A percentile compares a stretch with the other conserved stretches of the same genome.
Conservation (phyloP, 1,284 basidiomycete species). For the Marasmius sp. region DNA sequence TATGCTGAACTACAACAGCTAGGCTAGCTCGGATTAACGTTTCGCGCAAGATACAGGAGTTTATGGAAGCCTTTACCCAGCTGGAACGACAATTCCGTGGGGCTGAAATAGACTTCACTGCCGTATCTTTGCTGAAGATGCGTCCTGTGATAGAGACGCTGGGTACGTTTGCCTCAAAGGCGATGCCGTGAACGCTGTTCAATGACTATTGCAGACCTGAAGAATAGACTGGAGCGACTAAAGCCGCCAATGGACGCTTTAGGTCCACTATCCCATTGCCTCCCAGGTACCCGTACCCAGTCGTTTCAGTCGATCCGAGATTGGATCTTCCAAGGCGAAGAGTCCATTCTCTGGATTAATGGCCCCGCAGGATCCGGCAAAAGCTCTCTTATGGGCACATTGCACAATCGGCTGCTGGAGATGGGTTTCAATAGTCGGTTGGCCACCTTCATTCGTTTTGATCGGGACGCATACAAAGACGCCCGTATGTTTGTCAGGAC, state of each 20-base stretch:
- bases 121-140: background rate
- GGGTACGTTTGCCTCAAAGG: background rate
- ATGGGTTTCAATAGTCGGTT: conserved; percentile 3
- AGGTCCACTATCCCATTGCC: background rate
- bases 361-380: conserved; percentile 7
- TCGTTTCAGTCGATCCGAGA: conserved; percentile 1
- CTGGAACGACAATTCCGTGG: background rate
- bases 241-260: background rate
- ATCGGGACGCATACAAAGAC: conserved; percentile 2
- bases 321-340: conserved; percentile 1
- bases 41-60: background rate
- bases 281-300: background rate
- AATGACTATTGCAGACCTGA: background rate
- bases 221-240: background rate
- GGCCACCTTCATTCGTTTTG: conserved; percentile 10
- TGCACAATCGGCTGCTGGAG: background rate
- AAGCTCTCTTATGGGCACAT: conserved; percentile 7
- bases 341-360: conserved; percentile 4
- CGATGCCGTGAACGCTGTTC: background rate
- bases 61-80: background rate
- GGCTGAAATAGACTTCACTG: background rate
- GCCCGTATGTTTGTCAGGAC: background rate
- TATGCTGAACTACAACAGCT: no score
- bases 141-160: background rate
- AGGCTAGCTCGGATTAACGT: background rate